phyloP scores from a whole-genome alignment of 306 rosid genomes.

The Dryas alaskensis region DNA sequence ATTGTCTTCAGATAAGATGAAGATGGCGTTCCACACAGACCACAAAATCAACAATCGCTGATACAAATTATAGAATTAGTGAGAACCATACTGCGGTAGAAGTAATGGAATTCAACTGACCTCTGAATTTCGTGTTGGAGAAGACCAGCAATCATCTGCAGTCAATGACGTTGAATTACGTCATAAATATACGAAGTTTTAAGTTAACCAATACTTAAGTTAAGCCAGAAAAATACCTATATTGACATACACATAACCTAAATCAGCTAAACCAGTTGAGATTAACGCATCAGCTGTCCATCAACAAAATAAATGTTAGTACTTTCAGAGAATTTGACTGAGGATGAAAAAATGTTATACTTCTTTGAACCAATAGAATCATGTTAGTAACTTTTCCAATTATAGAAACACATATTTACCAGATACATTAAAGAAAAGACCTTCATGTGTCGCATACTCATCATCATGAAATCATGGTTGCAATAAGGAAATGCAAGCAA shows the following conservation, averaged over 20 bases:
- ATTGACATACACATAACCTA: conserved; percentile 77
- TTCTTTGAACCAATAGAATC: conserved; percentile 1
- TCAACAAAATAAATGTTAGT: conserved; percentile 30
- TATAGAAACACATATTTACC: conserved; percentile 1
- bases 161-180: conserved; percentile 17
- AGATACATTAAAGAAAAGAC: neutral
- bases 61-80: neutral
- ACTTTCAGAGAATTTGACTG: conserved; percentile 8
- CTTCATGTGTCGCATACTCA: neutral
- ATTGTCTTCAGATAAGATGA: neutral
- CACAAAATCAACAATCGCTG: conserved; percentile 5
- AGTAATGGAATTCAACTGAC: conserved; percentile 38
- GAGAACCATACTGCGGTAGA: conserved; percentile 7
- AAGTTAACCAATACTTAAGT: conserved; percentile 17
- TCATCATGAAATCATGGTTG: neutral
- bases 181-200: conserved; percentile 14
- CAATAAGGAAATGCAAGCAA: conserved; percentile 13
- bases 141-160: conserved; percentile 98
- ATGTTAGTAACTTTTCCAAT: neutral
- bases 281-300: conserved; percentile 89
- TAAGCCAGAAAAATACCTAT: conserved; percentile 57
- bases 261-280: conserved; percentile 81
- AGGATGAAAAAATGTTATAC: conserved; percentile 2
- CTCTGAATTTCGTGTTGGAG: conserved; percentile 46
- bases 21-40: conserved; percentile 14